Evolutionary conservation across 2,329 filamentous ascomycete species (phyloP), one percentile per base, ranked within the genome.

Genomic region (Bipolaris gigantea): DNA sequence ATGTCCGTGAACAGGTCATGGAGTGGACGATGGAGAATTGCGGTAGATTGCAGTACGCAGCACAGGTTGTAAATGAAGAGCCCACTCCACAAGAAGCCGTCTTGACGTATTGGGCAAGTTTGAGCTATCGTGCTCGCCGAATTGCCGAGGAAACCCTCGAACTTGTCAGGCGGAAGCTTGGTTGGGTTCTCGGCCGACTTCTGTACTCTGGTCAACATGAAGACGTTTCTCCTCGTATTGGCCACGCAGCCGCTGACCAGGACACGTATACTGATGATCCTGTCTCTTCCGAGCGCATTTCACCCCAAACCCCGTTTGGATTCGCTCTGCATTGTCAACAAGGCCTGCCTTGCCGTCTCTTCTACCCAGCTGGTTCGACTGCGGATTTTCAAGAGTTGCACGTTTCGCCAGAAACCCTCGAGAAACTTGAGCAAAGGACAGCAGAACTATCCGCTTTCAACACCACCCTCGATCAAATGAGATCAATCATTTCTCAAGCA

Each of bases 11-110:
- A 2, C 45, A 44, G 10, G 60, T 66, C 9, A 57, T 65, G 27
- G 50, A 56, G 2, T 72, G 68, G 68, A 55, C 58, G 1, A 55
- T 56, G 33, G 50, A 57, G 16, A 64, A 61, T 19, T 72, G 69
- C 45, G 49, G 40, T 21, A 61, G 55, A 19, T 55, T 71, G 4
- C 19, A 59, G 13, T 63, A 61, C 32, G 55, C 59, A 8, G 67
- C 66, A 7, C 59, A 58, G 21, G 42, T 53, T 16, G 16, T 49
- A 18, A 27, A 35, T 5, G 35, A 51, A 27, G 42, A 50, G 16
- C 27, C 46, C 21, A 49, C 42, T 18, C 27, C 48, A 15, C 43
- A 58, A 39, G 39, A 57, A 13, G 48, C 44, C 19, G 42, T 53
- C 13, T 11, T 53, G n/a, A 46, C 32, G n/a, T 48, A 51, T 13